These are phyloP conservation scores for Aspergillus intermedius DNA, from an alignment of 2,329 filamentous ascomycete genomes.

Conservation along the genomic window DNA sequence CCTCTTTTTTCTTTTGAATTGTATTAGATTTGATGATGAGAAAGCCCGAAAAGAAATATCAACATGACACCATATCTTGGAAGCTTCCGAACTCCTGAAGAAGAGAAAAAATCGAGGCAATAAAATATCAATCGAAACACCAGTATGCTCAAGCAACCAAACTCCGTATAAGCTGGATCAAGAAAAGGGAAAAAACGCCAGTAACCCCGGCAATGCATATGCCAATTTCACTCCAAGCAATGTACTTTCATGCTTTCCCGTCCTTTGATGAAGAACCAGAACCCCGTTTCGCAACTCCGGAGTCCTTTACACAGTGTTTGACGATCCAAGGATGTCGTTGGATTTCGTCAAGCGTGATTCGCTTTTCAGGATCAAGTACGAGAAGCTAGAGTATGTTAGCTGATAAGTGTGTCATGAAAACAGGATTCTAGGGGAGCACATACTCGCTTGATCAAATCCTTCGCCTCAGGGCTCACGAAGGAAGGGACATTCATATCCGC, in stretches of 20 bases:
- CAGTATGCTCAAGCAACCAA: conserved; percentile 3
- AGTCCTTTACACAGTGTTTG: conserved; percentile 72
- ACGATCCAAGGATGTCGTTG: conserved; percentile 92
- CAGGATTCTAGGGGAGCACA: conserved; percentile 3
- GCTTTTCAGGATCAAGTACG: conserved; percentile 87
- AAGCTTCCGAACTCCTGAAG: background rate
- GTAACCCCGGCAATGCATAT: conserved; percentile 6
- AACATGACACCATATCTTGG: background rate
- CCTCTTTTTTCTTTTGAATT: background rate
- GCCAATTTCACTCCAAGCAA: conserved; percentile 12
- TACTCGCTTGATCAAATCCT: conserved; percentile 85
- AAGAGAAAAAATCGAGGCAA: conserved; percentile 6
- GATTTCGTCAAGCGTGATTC: conserved; percentile 82
- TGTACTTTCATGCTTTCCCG: conserved; percentile 19
- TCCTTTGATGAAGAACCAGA: conserved; percentile 33
- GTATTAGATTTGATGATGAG: background rate
- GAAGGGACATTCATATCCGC: conserved; percentile 89
- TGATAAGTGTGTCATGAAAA: background rate
- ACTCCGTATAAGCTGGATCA: conserved; percentile 10
- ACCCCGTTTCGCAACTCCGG: conserved; percentile 38
- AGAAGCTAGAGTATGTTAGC: conserved; percentile 55
- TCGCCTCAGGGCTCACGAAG: conserved; percentile 85
- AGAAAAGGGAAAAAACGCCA: conserved; percentile 4
- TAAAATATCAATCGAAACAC: background rate
- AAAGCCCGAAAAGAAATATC: background rate